Evolutionary conservation across 805 yeast genomes (phyloP).

Genomic region (Hanseniaspora nectarophila): DNA sequence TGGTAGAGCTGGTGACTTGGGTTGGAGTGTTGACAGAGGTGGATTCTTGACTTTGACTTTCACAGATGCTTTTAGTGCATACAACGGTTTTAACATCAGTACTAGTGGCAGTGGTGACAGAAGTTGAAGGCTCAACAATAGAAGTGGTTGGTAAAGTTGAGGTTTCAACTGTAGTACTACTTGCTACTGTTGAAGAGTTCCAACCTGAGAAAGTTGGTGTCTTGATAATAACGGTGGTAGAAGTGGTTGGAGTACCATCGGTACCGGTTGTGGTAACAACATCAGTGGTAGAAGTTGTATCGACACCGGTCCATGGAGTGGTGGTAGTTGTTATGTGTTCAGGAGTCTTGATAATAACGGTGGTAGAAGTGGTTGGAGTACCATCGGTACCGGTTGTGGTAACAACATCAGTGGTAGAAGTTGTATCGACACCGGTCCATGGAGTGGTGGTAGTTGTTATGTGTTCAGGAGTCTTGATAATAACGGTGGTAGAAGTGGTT

Average conservation of each 20-base stretch:
- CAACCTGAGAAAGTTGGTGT: conserved; percentile 14
- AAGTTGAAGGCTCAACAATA: not conserved
- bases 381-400: conserved; percentile 15
- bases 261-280: conserved; percentile 1
- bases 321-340: not conserved
- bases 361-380: conserved; percentile 14
- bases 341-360: conserved; percentile 17
- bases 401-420: not conserved
- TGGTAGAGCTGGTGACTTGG: too few relatives aligned
- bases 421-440: not conserved
- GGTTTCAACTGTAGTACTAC: not conserved
- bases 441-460: not conserved
- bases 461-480: conserved; percentile 1
- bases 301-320: not conserved
- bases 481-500: not conserved
- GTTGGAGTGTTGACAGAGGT: not conserved
- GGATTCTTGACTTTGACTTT: not conserved
- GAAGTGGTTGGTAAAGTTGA: not conserved
- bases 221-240: conserved; percentile 16
- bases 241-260: conserved; percentile 16
- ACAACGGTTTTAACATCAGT: not conserved
- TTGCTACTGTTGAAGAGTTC: not conserved
- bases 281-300: not conserved
- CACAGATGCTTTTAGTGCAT: not conserved
- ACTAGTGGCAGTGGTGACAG: not conserved